These are phyloP conservation scores for Quercus berberidifolia DNA, from an alignment of 306 rosid genomes.

Conservation along the genomic window DNA sequence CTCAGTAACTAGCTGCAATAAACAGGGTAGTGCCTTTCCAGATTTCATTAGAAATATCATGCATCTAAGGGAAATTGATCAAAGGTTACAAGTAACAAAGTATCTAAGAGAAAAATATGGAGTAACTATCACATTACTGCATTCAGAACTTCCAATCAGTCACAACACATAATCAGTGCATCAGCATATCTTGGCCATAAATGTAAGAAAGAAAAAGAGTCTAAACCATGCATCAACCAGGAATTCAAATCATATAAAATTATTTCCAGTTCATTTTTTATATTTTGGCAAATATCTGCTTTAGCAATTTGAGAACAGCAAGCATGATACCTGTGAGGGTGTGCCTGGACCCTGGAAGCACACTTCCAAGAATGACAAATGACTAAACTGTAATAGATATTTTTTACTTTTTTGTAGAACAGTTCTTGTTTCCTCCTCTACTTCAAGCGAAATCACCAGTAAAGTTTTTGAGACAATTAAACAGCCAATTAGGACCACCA, in stretches of 20 bases:
- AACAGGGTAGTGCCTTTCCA: no score
- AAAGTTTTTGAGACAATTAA: conserved; percentile 9
- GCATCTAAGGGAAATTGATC: neutral
- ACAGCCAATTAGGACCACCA: conserved; percentile 17
- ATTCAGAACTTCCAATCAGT: neutral
- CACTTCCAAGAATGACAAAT: neutral
- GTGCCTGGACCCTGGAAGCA: neutral
- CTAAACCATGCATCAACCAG: neutral
- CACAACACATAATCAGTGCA: neutral
- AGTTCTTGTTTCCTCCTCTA: neutral
- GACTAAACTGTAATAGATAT: neutral
- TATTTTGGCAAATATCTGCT: neutral
- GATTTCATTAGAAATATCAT: neutral
- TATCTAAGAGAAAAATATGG: neutral
- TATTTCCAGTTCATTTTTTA: neutral
- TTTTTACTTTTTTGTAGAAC: neutral
- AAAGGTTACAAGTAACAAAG: neutral
- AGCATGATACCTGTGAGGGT: neutral
- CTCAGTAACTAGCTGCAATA: no score
- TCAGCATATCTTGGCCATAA: neutral
- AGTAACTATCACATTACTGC: neutral
- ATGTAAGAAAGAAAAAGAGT: neutral
- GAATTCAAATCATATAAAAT: neutral
- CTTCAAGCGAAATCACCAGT: conserved; percentile 12
- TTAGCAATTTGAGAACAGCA: neutral